Evolutionary conservation across 192 early-diverging fungal genomes (phyloP), one percentile per base, ranked within the genome.

Genomic region (Funneliformis geosporum): DNA sequence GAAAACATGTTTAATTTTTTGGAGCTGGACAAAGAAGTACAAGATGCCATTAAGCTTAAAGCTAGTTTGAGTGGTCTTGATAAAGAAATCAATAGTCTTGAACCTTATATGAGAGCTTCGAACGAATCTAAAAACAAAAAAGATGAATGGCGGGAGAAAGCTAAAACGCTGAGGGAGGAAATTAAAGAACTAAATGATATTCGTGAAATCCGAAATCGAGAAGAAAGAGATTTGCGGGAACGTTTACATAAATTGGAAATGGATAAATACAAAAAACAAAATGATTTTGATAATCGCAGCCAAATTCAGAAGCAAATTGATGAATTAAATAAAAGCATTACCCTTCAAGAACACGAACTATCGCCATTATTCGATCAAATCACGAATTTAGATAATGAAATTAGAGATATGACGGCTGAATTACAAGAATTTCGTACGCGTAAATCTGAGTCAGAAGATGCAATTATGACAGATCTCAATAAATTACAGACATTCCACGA

Each of bases 61-160:
- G 80, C 77, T 8, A 90, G 90, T 46, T 72, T 87, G 4, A 79
- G 61, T 21, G 61, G 43, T 2, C 74, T 92, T 14, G 74, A 65
- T 8, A 64, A 70, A 10, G 91, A 92, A 28, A 84, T 95, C 25
- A 78, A 78, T 33, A n/a, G 72, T 0, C 28, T 93, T 47, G 81
- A 89, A 47, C 76, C 79, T 0, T 85, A 91, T 10, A 81, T 93
- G 60, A 81, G 82, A 21, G 73, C 62, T 5, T 80, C 91, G 27
- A 89, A 91, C 5, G 92, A 96, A 33, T 85, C 90, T 44, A 91
- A 93, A 79, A 81, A 78, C 11, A 92, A 95, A 61, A 81, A 90
- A 10, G 85, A 86, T 5, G 50, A 64, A 1, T 75, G 90, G 8
- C 85, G 88, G 47, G 75, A 81, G 25, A 86, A 88, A 82, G 84